A percentile compares a stretch with the other conserved stretches of the same genome.
These are phyloP conservation scores for Lepidium africanum DNA, from an alignment of 345 rosid species.

Conservation along the genomic window DNA sequence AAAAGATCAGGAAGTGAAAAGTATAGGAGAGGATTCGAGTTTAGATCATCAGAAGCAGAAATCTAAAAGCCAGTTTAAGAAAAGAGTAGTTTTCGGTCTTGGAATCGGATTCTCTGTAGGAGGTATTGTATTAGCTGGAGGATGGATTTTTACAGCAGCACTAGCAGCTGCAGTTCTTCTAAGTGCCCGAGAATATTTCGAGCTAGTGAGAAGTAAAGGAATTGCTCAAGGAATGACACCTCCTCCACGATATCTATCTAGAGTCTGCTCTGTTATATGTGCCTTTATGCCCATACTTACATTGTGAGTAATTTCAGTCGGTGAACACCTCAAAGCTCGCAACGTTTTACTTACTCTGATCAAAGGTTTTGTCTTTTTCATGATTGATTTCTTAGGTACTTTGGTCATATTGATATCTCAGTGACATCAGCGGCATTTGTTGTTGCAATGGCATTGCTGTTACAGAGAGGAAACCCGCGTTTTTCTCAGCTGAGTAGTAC, in stretches of 20 bases:
- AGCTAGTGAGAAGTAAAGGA: slow-evolving; percentile 82
- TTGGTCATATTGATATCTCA: slow-evolving; percentile 81
- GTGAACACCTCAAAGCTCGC: neutral
- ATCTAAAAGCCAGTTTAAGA: slow-evolving; percentile 47
- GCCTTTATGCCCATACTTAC: slow-evolving; percentile 78
- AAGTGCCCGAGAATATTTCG: slow-evolving; percentile 82
- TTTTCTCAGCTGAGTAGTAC: slow-evolving; percentile 89
- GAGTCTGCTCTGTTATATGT: slow-evolving; percentile 83
- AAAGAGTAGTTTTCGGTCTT: slow-evolving; percentile 60
- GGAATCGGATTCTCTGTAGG: slow-evolving; percentile 80
- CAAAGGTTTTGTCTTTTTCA: neutral
- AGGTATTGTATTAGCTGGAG: slow-evolving; percentile 81
- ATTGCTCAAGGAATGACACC: slow-evolving; percentile 91
- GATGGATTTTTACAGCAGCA: slow-evolving; percentile 67
- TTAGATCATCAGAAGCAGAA: slow-evolving; percentile 36
- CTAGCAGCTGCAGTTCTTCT: slow-evolving; percentile 66
- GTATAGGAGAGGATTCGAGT: slow-evolving; percentile 20
- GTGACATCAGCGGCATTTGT: slow-evolving; percentile 77
- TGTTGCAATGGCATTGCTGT: slow-evolving; percentile 72
- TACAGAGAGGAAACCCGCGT: slow-evolving; percentile 91
- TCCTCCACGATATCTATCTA: slow-evolving; percentile 90
- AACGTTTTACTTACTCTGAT: slow-evolving; percentile 4
- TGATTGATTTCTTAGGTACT: slow-evolving; percentile 47
- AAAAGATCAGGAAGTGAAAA: slow-evolving; percentile 24
- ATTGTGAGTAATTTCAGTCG: slow-evolving; percentile 51